Evolutionary conservation across 257 asterid genomes (phyloP), one percentile per base, ranked within the genome.

Genomic region (Nicotiana tabacum): DNA sequence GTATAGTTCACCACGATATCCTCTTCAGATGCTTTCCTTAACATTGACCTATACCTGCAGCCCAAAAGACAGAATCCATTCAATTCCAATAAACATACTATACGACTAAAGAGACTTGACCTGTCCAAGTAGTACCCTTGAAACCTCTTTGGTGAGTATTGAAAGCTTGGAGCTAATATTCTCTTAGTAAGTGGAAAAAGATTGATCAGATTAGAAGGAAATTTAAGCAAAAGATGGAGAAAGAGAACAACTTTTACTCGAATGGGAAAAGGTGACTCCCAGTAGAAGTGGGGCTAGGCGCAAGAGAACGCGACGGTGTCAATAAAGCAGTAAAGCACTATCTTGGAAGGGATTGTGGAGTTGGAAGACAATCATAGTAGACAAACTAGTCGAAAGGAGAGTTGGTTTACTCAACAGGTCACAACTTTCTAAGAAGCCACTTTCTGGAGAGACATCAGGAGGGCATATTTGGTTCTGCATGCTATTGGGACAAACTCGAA

Each of bases 21-120:
- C 53, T 91, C 95, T 65, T 90, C 87, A 66, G 80, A 60, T 18
- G 92, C 97, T 88, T 87, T 94, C 77, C 18, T 87, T 64, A 94
- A 90, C 92, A 91, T 87, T 81, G 87, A 86, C 89, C 90, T 89
- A 87, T 92, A 94, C 98, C 98, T 90, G 88, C 66, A 70, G 43
- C 62, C 64, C 80, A 76, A 76, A 74, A 15, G 29, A 76, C 80
- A 27, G 24, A 76, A 51, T 27, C 53, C 43, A 15, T 48, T 74
- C 43, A 74, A 74, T 17, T 74, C 62, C 43, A 48, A 43, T 72
- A 33, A 46, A 21, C 48, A 46, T 46, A 72, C 39, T 46, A 35
- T 4, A 2, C 51, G 21, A 21, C 48, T 43, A 43, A 43, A 43
- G 48, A 43, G 48, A 7, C 48, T 39, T 39, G 48, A 39, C 48